A percentile compares a stretch with the other conserved stretches of the same genome.
Evolutionary conservation across 1,284 basidiomycete genomes (phyloP).

Genomic region (Butyriboletus appendiculatus): DNA sequence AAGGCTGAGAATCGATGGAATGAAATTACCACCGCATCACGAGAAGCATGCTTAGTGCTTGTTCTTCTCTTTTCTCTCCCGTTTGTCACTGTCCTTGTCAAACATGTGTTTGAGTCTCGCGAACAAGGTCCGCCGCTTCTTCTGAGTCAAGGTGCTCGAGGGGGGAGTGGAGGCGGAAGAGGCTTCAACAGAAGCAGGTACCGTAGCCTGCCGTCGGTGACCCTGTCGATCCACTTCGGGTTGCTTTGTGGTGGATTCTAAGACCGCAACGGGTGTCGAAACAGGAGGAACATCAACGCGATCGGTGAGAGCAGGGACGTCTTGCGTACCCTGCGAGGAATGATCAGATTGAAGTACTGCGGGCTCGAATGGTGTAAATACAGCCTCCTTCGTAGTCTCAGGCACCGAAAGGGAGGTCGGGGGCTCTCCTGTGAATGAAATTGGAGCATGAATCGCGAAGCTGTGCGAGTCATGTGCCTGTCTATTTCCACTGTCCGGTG

Average conservation of each 20-base stretch:
- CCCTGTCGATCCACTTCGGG: background rate
- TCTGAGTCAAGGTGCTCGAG: slow-evolving; percentile 30
- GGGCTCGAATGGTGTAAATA: slow-evolving; percentile 3
- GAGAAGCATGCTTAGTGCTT: slow-evolving; percentile 13
- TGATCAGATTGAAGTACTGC: background rate
- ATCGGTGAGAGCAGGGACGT: background rate
- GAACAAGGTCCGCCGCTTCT: slow-evolving; percentile 49
- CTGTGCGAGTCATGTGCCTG: slow-evolving; percentile 1
- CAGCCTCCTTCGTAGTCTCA: slow-evolving; percentile 2
- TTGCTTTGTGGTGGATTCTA: background rate
- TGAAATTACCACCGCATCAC: background rate
- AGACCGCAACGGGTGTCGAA: background rate
- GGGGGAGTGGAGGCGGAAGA: slow-evolving; percentile 9
- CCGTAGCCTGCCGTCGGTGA: background rate
- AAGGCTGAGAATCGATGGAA: background rate
- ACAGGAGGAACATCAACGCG: background rate
- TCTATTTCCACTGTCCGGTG: slow-evolving; percentile 7
- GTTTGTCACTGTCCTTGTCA: slow-evolving; percentile 32
- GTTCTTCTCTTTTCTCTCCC: slow-evolving; percentile 19
- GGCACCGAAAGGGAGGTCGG: background rate
- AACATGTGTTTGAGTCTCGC: slow-evolving; percentile 48
- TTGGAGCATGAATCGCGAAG: slow-evolving; percentile 1
- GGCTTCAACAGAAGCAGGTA: background rate
- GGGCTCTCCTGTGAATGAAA: slow-evolving; percentile 2
- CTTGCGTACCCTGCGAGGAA: background rate